Evolutionary conservation across 1,284 basidiomycete species (phyloP).

Genomic region (Cronartium quercuum): DNA sequence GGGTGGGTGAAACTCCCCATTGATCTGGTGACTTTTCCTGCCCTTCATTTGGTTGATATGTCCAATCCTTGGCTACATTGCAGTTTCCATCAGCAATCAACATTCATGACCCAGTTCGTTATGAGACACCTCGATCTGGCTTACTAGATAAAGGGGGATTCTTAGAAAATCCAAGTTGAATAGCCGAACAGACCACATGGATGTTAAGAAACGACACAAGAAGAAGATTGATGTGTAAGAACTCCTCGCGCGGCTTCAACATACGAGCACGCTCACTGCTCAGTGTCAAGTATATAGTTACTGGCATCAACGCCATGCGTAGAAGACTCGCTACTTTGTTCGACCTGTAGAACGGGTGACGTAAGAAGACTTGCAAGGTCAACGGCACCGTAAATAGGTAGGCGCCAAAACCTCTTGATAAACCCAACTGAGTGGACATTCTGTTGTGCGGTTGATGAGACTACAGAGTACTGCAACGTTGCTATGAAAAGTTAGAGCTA

Average conservation of each 20-base stretch:
- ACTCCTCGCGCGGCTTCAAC: conserved; percentile 10
- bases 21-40: too few species aligned
- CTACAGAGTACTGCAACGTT: too few species aligned
- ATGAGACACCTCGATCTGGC: too few species aligned
- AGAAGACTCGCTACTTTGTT: neutral
- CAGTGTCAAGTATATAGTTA: conserved; percentile 20
- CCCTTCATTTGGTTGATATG: too few species aligned
- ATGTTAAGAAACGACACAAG: conserved; percentile 19
- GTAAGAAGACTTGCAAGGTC: conserved; percentile 11
- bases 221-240: conserved; percentile 27
- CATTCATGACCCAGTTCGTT: too few species aligned
- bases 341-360: conserved; percentile 21
- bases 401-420: too few species aligned
- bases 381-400: conserved; percentile 26
- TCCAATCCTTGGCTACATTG: too few species aligned
- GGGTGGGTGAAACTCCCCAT: too few species aligned
- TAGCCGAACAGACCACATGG: conserved; percentile 25
- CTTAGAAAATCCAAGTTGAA: conserved; percentile 22
- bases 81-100: too few species aligned
- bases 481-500: too few species aligned
- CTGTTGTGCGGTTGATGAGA: too few species aligned
- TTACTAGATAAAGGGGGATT: neutral
- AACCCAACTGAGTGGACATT: too few species aligned
- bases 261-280: neutral
- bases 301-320: conserved; percentile 17